Evolutionary conservation across 768 basidiomycete genomes (phyloP).

Genomic region (Rhizopogon roseolus): DNA sequence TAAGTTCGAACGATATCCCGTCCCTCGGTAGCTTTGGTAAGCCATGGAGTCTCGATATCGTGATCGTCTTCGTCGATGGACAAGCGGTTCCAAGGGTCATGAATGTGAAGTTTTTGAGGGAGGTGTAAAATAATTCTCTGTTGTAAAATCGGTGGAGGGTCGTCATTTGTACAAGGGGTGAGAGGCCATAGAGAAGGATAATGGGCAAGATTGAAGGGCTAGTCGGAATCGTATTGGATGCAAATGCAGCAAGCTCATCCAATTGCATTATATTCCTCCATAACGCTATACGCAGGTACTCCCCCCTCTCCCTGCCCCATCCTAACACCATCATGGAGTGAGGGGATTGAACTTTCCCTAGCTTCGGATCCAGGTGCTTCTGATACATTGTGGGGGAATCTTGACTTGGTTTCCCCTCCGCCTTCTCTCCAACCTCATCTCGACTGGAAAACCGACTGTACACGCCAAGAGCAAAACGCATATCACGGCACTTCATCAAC

Average conservation of each 20-base stretch:
- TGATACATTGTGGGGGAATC: neutral
- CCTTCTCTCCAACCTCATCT: neutral
- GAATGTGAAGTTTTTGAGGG: slow-evolving; percentile 37
- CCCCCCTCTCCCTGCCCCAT: neutral
- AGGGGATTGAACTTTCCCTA: neutral
- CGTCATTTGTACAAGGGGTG: slow-evolving; percentile 27
- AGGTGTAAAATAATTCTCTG: slow-evolving; percentile 28
- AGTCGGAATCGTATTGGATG: slow-evolving; percentile 4
- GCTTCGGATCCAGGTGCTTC: neutral
- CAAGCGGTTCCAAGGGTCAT: slow-evolving; percentile 38
- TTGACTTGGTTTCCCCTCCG: neutral
- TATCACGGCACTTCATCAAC: slow-evolving; percentile 11
- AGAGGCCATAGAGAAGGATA: slow-evolving; percentile 40
- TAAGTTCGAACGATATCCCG: slow-evolving; percentile 29
- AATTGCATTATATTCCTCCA: too few species aligned
- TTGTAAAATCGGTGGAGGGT: slow-evolving; percentile 25
- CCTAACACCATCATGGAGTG: neutral
- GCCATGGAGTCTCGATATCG: slow-evolving; percentile 18
- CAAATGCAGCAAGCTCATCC: too few species aligned
- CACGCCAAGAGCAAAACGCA: neutral
- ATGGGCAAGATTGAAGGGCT: slow-evolving; percentile 26
- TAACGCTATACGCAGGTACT: neutral
- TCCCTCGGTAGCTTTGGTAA: slow-evolving; percentile 6
- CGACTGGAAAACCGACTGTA: neutral
- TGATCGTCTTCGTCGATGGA: slow-evolving; percentile 2